Evolutionary conservation across 2,329 filamentous ascomycete species (phyloP).

Genomic region (Claviceps digitariae): DNA sequence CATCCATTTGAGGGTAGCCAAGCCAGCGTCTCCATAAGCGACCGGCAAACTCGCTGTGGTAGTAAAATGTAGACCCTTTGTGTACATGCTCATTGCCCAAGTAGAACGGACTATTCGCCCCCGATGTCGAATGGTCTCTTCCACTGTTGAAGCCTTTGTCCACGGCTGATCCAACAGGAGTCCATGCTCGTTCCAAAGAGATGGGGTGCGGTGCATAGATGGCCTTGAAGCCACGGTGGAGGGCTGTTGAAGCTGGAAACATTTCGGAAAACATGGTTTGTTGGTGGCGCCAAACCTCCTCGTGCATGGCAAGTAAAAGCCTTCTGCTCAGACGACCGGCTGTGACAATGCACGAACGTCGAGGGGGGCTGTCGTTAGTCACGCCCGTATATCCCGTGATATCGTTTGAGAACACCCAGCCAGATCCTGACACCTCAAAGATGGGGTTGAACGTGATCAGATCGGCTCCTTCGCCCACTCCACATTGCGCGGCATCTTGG

Average conservation of each 20-base stretch:
- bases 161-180: conserved; percentile 44
- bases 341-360: conserved; percentile 59
- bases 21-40: conserved; percentile 74
- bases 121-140: conserved; percentile 50
- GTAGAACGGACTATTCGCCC: conserved; percentile 54
- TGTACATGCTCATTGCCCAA: conserved; percentile 68
- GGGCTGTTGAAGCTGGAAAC: conserved; percentile 57
- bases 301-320: conserved; percentile 58
- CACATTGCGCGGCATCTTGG: conserved; percentile 39
- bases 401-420: conserved; percentile 60
- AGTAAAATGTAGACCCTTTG: conserved; percentile 73
- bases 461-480: conserved; percentile 58
- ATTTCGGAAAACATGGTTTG: conserved; percentile 70
- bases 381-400: conserved; percentile 56
- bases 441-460: conserved; percentile 67
- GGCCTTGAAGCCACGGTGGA: conserved; percentile 67
- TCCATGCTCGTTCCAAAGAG: conserved; percentile 66
- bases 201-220: conserved; percentile 73
- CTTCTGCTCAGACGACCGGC: conserved; percentile 54
- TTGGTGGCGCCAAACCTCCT: conserved; percentile 52
- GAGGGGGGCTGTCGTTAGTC: conserved; percentile 28
- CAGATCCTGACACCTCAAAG: conserved; percentile 57
- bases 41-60: conserved; percentile 63
- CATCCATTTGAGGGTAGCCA: conserved; percentile 40
- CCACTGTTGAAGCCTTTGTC: conserved; percentile 71